Evolutionary conservation across 73 alveolate genomes (phyloP).

Genomic region (Urostyla sp.): DNA sequence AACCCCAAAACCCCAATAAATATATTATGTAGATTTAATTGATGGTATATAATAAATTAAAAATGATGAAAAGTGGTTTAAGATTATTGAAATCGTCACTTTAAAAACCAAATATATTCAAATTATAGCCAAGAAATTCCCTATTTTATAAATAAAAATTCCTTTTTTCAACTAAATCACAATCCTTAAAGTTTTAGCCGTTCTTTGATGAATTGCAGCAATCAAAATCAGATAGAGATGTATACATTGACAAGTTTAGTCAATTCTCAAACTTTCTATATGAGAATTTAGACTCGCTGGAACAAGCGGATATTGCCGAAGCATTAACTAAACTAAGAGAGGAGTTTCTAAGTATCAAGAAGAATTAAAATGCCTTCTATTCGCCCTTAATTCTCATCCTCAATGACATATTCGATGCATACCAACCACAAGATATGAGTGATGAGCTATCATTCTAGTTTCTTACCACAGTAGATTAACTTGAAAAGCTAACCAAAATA

Average conservation of each 20-base stretch:
- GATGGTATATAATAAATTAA: too few relatives aligned
- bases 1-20: too few relatives aligned
- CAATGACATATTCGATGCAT: slow-evolving; percentile 44
- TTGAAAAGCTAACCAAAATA: not conserved
- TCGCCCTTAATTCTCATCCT: not conserved
- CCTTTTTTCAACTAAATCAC: too few relatives aligned
- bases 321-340: not conserved
- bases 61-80: too few relatives aligned
- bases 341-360: not conserved
- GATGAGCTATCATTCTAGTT: not conserved
- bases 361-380: not conserved
- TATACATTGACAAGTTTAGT: slow-evolving; percentile 1
- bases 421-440: slow-evolving; percentile 1
- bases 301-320: slow-evolving; percentile 21
- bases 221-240: slow-evolving; percentile 31
- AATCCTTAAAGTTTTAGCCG: too few relatives aligned
- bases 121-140: too few relatives aligned
- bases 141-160: too few relatives aligned
- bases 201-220: too few relatives aligned
- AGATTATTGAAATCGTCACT: too few relatives aligned
- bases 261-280: slow-evolving; percentile 17
- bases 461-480: not conserved
- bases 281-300: slow-evolving; percentile 2
- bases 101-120: too few relatives aligned
- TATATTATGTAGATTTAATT: too few relatives aligned